Conservation (phyloP, 2,329 filamentous ascomycete species). For the Aspergillus glaucus region DNA sequence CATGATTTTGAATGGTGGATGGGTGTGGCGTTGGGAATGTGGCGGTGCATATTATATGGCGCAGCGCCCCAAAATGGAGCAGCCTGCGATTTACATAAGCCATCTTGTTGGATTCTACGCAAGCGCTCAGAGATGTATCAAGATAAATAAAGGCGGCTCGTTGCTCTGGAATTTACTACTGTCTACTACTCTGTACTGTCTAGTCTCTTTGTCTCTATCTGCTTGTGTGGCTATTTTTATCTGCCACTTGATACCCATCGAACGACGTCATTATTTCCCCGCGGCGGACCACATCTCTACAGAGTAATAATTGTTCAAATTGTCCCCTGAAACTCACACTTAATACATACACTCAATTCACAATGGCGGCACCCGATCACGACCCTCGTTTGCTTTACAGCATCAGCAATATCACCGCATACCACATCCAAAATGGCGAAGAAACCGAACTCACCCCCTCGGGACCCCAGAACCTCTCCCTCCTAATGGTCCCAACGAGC, state of each 20-base stretch:
- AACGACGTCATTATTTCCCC: not conserved
- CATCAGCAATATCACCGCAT: constrained; percentile 79
- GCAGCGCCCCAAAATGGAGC: constrained; percentile 6
- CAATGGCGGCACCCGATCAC: constrained; percentile 23
- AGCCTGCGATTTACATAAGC: constrained; percentile 7
- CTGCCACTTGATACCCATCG: not conserved
- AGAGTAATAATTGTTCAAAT: constrained; percentile 6
- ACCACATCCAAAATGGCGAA: constrained; percentile 81
- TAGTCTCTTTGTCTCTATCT: not conserved
- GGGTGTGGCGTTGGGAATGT: constrained; percentile 8
- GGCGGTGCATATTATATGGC: constrained; percentile 21
- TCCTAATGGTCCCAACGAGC: constrained; percentile 92
- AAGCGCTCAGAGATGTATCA: constrained; percentile 6
- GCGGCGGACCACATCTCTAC: not conserved
- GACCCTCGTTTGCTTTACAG: constrained; percentile 38
- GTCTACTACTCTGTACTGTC: not conserved
- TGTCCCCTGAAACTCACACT: not conserved
- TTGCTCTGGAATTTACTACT: constrained; percentile 5
- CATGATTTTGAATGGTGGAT: not conserved
- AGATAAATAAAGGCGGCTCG: constrained; percentile 3
- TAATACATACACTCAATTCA: not conserved
- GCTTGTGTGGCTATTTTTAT: not conserved
- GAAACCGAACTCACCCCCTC: constrained; percentile 76
- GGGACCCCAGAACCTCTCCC: constrained; percentile 82
- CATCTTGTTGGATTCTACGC: not conserved